phyloP scores from a whole-genome alignment of 1,139 yeast species.

The Martiniozyma asiatica region DNA sequence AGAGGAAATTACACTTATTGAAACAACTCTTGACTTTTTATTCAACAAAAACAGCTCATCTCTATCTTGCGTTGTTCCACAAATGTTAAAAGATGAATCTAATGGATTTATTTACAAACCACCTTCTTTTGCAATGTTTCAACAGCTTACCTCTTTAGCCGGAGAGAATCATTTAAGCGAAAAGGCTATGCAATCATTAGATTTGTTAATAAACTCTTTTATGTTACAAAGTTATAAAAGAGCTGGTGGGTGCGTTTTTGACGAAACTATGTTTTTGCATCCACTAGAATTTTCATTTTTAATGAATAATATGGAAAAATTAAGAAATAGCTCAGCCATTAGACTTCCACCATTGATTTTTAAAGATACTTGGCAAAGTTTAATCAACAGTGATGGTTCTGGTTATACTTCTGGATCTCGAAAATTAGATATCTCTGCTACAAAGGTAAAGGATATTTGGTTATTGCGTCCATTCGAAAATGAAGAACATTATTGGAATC shows the following conservation, averaged over 20 bases:
- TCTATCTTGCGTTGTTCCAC: too few species aligned
- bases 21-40: too few species aligned
- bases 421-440: slow-evolving; percentile 7
- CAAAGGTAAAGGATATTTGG: slow-evolving; percentile 9
- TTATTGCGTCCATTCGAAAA: slow-evolving; percentile 10
- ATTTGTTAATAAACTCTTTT: slow-evolving; percentile 12
- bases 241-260: slow-evolving; percentile 9
- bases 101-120: slow-evolving; percentile 12
- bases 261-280: slow-evolving; percentile 12
- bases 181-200: slow-evolving; percentile 6
- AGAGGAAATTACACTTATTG: too few species aligned
- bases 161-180: slow-evolving; percentile 4
- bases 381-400: slow-evolving; percentile 4
- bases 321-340: slow-evolving; percentile 5
- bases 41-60: too few species aligned
- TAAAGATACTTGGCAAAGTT: slow-evolving; percentile 7
- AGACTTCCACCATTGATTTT: slow-evolving; percentile 13
- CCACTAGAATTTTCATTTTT: slow-evolving; percentile 17
- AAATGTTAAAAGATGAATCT: slow-evolving; percentile 4
- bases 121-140: slow-evolving; percentile 8
- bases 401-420: slow-evolving; percentile 1
- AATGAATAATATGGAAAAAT: slow-evolving; percentile 9
- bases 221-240: slow-evolving; percentile 11
- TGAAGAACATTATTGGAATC: slow-evolving; percentile 13
- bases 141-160: slow-evolving; percentile 2